Evolutionary conservation across 176 grass and related monocot genomes (phyloP).

Genomic region (Carex littledalei): DNA sequence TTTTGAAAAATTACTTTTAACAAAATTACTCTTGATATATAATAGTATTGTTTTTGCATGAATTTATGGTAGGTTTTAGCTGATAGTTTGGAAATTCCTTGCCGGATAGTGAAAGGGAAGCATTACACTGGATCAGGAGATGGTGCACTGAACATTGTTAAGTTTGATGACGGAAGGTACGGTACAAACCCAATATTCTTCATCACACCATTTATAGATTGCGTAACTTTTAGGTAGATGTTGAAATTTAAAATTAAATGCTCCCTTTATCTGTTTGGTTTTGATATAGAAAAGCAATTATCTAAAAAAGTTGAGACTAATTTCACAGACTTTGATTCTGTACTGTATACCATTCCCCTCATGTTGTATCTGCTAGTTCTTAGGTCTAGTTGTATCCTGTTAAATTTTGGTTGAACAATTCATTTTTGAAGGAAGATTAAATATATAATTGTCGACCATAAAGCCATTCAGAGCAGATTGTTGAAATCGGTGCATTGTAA

Average conservation of each 20-base stretch:
- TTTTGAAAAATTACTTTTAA: neutral
- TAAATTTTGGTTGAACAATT: neutral
- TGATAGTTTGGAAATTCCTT: constrained; percentile 71
- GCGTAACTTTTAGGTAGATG: neutral
- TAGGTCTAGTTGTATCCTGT: neutral
- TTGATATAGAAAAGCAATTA: neutral
- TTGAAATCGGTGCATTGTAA: neutral
- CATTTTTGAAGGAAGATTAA: neutral
- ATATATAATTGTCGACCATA: constrained; percentile 2
- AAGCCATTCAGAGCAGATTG: neutral
- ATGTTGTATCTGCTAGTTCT: neutral
- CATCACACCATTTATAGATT: neutral
- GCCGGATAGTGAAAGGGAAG: constrained; percentile 87
- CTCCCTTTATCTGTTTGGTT: neutral
- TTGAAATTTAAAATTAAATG: neutral
- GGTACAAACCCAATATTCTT: neutral
- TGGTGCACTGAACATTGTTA: constrained; percentile 84
- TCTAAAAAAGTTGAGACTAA: neutral
- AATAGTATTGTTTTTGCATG: neutral
- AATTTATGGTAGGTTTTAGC: constrained; percentile 67
- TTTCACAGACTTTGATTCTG: neutral
- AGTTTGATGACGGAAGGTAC: constrained; percentile 86
- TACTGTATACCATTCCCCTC: neutral
- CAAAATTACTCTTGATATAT: neutral
- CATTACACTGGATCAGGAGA: constrained; percentile 93